Conservation (phyloP, 2,329 filamentous ascomycete genomes). For the Penicillium expansum region DNA sequence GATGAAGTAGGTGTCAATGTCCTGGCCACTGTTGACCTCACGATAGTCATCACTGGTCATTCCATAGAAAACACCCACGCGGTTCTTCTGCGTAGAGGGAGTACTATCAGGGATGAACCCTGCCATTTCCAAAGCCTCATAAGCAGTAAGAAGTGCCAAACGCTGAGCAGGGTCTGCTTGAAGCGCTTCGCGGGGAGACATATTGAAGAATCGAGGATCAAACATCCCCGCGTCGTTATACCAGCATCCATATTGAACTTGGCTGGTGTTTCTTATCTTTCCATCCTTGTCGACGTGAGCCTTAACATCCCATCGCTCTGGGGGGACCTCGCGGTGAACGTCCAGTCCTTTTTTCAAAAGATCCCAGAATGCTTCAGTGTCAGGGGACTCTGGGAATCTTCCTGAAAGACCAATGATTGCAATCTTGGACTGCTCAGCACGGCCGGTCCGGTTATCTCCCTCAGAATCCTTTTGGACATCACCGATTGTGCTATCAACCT, state of each 20-base stretch:
- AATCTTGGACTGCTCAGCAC: conserved; percentile 59
- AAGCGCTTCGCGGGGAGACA: conserved; percentile 76
- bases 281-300: conserved; percentile 69
- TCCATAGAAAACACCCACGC: conserved; percentile 72
- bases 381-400: conserved; percentile 70
- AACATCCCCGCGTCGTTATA: conserved; percentile 74
- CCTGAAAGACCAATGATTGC: conserved; percentile 83
- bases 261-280: conserved; percentile 71
- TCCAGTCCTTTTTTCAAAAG: conserved; percentile 71
- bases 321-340: conserved; percentile 60
- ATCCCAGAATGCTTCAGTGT: conserved; percentile 71
- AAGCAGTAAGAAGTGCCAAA: conserved; percentile 71
- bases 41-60: conserved; percentile 75
- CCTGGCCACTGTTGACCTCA: conserved; percentile 70
- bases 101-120: conserved; percentile 73
- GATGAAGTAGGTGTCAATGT: conserved; percentile 68
- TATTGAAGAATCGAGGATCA: conserved; percentile 82
- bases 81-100: conserved; percentile 61
- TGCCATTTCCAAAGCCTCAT: conserved; percentile 78
- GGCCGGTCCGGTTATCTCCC: conserved; percentile 28
- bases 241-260: conserved; percentile 74
- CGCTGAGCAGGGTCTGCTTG: conserved; percentile 81
- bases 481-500: conserved; percentile 27
- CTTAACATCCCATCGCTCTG: conserved; percentile 70
- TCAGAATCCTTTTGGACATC: conserved; percentile 25